Evolutionary conservation across 345 rosid species (phyloP), one percentile per base, ranked within the genome.

Genomic region (Citrus reticulata): DNA sequence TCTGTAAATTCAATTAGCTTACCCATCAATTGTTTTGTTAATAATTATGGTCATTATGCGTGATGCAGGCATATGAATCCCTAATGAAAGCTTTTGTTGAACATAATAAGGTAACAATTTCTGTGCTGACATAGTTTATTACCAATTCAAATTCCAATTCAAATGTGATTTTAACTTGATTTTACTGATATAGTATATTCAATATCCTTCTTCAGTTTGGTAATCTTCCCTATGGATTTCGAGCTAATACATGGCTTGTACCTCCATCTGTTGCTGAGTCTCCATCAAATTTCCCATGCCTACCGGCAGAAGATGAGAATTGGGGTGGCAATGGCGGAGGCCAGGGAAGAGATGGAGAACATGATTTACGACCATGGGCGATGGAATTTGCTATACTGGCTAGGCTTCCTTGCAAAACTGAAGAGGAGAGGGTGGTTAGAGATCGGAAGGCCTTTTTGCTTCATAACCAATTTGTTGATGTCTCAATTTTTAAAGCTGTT

Each of bases 251-350:
- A 70, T 91, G 93, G 93, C 88, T 91, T 62, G 89, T 88, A 72
- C 90, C 90, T 75, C 90, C 93, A 40, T 82, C 85, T 69, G 76
- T 85, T 76, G 81, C 77, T 2, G 89, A 87, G 59, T 86, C 86
- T 81, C 89, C 84, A 8, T 72, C 84, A 70, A 81, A 68, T 61
- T 87, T 89, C 72, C 81, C 74, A 32, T 61, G 86, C n/a, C 81
- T 89, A 29, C 93, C 93, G 6, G 63, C 81, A 57, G 95, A 91
- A 83, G 93, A 90, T 75, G 86, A 81, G 77, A 81, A 49, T 73
- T 91, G 93, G 95, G 95, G 89, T 55, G 93, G 92, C 79, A 87
- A 64, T 72, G 90, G 93, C n/a, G 95, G 93, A 60, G 93, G 93
- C 17, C 88, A 82, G 68, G 93, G 91, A 75, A 87, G 87, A 84